phyloP scores from a whole-genome alignment of 768 basidiomycete genomes.

The Bullera alba region DNA sequence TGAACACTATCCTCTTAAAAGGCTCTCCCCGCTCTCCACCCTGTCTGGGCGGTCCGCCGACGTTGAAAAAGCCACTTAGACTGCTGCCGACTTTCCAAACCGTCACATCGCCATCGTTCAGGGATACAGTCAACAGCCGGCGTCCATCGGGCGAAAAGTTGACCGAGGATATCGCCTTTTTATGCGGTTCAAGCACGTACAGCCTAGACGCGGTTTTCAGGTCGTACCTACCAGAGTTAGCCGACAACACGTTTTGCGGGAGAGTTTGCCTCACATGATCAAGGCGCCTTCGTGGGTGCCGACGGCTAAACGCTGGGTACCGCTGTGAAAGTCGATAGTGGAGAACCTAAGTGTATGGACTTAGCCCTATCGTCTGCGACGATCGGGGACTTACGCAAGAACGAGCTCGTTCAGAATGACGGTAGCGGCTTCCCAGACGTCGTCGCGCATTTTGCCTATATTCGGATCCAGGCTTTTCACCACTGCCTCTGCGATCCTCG shows the following conservation, averaged over 20 bases:
- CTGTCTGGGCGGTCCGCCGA: slow-evolving; percentile 84
- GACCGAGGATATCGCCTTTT: slow-evolving; percentile 69
- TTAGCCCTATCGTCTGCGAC: not conserved
- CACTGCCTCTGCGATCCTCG: slow-evolving; percentile 83
- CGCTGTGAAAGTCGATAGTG: slow-evolving; percentile 84
- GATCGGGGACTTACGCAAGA: slow-evolving; percentile 58
- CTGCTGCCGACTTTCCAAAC: slow-evolving; percentile 96
- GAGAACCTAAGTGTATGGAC: slow-evolving; percentile 65
- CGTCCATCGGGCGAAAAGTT: slow-evolving; percentile 92
- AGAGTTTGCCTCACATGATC: slow-evolving; percentile 33
- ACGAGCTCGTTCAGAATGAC: slow-evolving; percentile 94
- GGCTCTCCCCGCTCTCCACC: slow-evolving; percentile 69
- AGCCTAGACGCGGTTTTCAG: slow-evolving; percentile 89
- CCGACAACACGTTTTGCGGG: not conserved
- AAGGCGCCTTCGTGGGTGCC: slow-evolving; percentile 92
- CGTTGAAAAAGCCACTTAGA: slow-evolving; percentile 76
- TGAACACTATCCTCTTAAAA: slow-evolving; percentile 79
- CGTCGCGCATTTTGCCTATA: slow-evolving; percentile 61
- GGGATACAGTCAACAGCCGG: slow-evolving; percentile 73
- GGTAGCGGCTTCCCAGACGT: slow-evolving; percentile 81
- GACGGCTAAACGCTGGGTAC: slow-evolving; percentile 78
- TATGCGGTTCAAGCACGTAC: slow-evolving; percentile 90
- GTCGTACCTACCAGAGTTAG: slow-evolving; percentile 72
- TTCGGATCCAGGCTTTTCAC: slow-evolving; percentile 95
- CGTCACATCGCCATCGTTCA: slow-evolving; percentile 74